Conservation (phyloP, 768 basidiomycete genomes). For the Rickenella mellea region DNA sequence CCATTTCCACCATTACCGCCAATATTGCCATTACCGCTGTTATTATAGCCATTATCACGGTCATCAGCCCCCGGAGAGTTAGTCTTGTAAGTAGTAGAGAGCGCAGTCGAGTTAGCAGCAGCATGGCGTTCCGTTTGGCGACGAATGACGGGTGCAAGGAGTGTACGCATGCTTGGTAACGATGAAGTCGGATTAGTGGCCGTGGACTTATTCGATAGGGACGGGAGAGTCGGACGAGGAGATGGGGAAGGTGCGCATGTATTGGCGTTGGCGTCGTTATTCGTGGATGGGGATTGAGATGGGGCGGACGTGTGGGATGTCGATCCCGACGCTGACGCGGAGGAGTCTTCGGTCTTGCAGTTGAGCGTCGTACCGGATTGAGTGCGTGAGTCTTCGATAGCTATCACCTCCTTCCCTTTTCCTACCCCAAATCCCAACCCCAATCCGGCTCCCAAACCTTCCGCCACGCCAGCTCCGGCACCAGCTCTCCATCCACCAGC, state of each 20-base stretch:
- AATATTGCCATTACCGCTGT: too few relatives aligned
- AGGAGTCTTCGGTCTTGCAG: constrained; percentile 15
- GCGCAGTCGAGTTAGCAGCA: constrained; percentile 41
- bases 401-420: too few relatives aligned
- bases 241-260: constrained; percentile 10
- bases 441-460: too few relatives aligned
- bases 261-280: constrained; percentile 9
- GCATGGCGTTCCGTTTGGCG: constrained; percentile 53
- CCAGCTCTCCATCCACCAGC: constrained; percentile 68
- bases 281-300: constrained; percentile 15
- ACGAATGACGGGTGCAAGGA: constrained; percentile 61
- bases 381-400: background rate
- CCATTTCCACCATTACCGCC: too few relatives aligned
- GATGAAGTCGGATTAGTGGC: constrained; percentile 10
- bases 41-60: too few relatives aligned
- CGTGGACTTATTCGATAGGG: constrained; percentile 9
- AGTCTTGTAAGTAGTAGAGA: constrained; percentile 20
- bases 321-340: constrained; percentile 14
- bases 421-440: too few relatives aligned
- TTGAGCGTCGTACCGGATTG: constrained; percentile 9
- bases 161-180: constrained; percentile 61
- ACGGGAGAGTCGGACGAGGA: constrained; percentile 11
- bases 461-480: constrained; percentile 13
- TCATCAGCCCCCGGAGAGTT: too few relatives aligned
- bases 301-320: constrained; percentile 15